Evolutionary conservation across 768 basidiomycete species (phyloP), one percentile per base, ranked within the genome.

Genomic region (Lactarius vividus): DNA sequence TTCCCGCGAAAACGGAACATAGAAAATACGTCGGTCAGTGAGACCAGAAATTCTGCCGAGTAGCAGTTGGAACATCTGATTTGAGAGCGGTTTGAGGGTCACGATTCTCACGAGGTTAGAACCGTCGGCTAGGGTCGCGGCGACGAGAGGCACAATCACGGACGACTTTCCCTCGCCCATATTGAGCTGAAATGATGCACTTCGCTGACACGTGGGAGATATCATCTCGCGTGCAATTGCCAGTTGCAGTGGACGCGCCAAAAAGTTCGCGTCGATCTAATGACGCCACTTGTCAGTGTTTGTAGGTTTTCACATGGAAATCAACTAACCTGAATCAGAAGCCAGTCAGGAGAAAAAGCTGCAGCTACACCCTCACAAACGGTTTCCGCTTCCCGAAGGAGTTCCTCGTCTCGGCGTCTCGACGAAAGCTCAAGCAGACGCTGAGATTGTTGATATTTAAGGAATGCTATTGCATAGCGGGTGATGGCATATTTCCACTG

Each of bases 111-210:
- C 80, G 1, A 85, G 73, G 35, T 74, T 78, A 1, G 74, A 18
- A 1, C 81, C 78, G 66, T 85, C 75, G 0, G 84, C 80, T 11
- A 85, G 75, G 2, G 71, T 69, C 5, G 77, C 68, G 0, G 75
- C 74, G 1, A 77, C 72, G 33, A 84, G 73, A 0, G 84, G 84
- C 2, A 85, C 77, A 28, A 85, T 86, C 3, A 83, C 82, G 5
- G 78, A 76, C 13, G 81, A 79, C 65, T 85, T 84, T 1, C 84
- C 85, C 62, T 85, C 84, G 2, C 84, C 84, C 84, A 85, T 86
- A 55, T 85, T 84, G 23, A 85, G 78, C 46, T 85, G 84, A 35
- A 82, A 73, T 5, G 77, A 71, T 0, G 79, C 78, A 57, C 81
- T 85, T 11, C 68, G 18, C 1, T 65, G 63, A 0, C 72, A 76